Base-by-base conservation (phyloP, 106 monocot species). In the Vanilla planifolia region DNA sequence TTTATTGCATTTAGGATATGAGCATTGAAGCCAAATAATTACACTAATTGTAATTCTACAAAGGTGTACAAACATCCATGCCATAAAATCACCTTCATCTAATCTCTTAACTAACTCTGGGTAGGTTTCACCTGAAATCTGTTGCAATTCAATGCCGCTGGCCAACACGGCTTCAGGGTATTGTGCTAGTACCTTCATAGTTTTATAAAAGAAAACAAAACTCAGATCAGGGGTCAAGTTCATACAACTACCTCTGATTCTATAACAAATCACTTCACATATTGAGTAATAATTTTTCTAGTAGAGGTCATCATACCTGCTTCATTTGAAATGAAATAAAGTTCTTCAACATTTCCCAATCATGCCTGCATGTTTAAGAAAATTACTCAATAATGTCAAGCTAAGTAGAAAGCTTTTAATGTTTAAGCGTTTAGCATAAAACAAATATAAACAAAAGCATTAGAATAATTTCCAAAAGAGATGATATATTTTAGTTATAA, bases 271-370 rank as follows among this genome's bases (percentile, higher is more conserved):
- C 20, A 39, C 30, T 32, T 41, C 24, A 30, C 55, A 40, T 33
- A 47, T 30, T 28, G 30, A 55, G 57, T 61, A 16, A 36, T 6
- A 55, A 16, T 55, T 22, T 23, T 33, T 7, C 39, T 14, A 27
- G 75, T 62, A 73, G 77, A 83, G 79, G 71, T 75, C 43, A 42
- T 22, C 81, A 86, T 84, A 96, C 95, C 90, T 96, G 95, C 86
- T 96, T 96, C 60, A 96, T 60, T 39, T 69, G 79, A 63, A 63
- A 70, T 50, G 86, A 96, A 22, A 96, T 61, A 62, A 86, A 59
- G 29, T 77, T 62, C 72, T 84, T 96, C 68, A 96, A 68, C 37
- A 68, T 79, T 11, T 75, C 69, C 95, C 95, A 96, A 30, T 91
- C 95, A 70, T 90, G 90, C 95, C 95, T 95, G 60, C 3, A 71